Evolutionary conservation across 805 yeast genomes (phyloP).

Genomic region (Kluyveromyces lactis): DNA sequence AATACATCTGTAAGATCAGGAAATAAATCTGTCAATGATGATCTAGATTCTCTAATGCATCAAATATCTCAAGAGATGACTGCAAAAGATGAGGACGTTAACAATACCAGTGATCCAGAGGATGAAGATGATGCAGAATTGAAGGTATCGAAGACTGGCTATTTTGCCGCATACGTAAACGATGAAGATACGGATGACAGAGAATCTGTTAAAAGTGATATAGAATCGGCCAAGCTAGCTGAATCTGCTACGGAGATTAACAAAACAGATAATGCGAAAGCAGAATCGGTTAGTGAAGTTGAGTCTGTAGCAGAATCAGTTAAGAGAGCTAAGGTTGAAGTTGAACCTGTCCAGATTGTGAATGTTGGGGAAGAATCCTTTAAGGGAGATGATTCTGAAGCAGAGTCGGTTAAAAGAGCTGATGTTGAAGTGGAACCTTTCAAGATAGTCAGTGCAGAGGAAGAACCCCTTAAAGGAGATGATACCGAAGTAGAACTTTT

Average conservation of each 20-base stretch:
- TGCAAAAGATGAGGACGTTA: conserved; percentile 7
- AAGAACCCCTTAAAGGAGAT: neutral
- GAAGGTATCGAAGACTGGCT: conserved; percentile 17
- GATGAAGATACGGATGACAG: conserved; percentile 7
- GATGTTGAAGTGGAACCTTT: no score
- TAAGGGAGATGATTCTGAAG: no score
- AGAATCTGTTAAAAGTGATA: neutral
- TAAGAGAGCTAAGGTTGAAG: no score
- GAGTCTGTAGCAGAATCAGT: neutral
- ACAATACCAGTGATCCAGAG: neutral
- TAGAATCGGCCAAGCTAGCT: no score
- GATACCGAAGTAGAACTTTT: neutral
- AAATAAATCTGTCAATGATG: conserved; percentile 17
- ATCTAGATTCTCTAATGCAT: conserved; percentile 24
- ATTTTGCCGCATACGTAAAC: conserved; percentile 10
- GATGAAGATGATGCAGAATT: conserved; percentile 15
- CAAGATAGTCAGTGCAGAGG: no score
- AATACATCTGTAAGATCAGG: conserved; percentile 8
- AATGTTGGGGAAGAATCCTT: no score
- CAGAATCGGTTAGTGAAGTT: neutral
- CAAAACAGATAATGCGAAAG: neutral
- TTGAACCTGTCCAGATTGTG: no score
- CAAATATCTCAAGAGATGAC: conserved; percentile 28
- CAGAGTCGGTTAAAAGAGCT: no score
- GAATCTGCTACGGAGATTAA: neutral